phyloP scores from a whole-genome alignment of 2,329 filamentous ascomycete species.

The Lachnellula cervina region DNA sequence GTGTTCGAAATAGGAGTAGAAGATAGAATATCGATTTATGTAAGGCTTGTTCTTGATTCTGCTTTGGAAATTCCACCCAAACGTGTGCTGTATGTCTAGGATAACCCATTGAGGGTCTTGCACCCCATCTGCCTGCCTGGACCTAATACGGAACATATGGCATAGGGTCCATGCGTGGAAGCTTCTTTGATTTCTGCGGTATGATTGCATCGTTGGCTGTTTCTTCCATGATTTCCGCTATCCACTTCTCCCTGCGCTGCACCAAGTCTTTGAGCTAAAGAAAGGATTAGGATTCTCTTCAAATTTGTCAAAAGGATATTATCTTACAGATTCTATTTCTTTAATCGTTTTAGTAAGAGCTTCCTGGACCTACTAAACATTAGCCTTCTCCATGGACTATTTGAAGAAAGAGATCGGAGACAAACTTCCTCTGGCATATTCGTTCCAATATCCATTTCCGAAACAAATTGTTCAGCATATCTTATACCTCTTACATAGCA shows the following conservation, averaged over 20 bases:
- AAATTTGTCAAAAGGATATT: background rate
- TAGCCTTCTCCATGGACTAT: background rate
- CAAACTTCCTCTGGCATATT: background rate
- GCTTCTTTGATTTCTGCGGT: background rate
- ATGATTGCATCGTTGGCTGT: background rate
- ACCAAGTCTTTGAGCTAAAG: background rate
- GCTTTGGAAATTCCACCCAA: no score
- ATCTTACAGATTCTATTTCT: background rate
- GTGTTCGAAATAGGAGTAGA: no score
- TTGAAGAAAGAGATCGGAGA: background rate
- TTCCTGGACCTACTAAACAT: background rate
- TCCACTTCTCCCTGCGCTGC: background rate
- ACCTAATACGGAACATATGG: no score
- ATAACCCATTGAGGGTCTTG: no score
- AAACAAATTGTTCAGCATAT: background rate
- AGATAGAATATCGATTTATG: no score
- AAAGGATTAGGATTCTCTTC: background rate
- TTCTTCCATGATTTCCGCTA: background rate
- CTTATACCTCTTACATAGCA: background rate
- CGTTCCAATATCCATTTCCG: background rate
- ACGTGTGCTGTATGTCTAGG: no score
- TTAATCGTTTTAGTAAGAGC: background rate
- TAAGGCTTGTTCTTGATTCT: no score
- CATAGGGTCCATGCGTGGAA: background rate
- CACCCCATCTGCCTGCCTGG: no score